A percentile compares a stretch with the other conserved stretches of the same genome.
phyloP scores from a whole-genome alignment of 2,329 filamentous ascomycete species.

The Aureobasidium vineae region DNA sequence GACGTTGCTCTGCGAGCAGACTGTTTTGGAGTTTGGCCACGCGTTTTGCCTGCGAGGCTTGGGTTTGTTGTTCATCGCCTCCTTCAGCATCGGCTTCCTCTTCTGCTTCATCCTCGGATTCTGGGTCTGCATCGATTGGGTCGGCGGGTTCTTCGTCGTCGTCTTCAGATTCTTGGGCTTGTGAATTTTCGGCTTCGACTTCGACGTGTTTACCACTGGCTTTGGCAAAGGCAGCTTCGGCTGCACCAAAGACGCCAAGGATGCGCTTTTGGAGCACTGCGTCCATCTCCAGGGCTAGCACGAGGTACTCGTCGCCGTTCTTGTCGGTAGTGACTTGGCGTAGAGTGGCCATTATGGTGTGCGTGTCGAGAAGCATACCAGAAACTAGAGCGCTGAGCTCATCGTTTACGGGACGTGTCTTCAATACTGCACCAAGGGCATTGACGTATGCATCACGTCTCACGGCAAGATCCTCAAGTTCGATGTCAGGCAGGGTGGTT shows the following conservation, averaged over 20 bases:
- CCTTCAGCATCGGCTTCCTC: slow-evolving; percentile 35
- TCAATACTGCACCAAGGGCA: slow-evolving; percentile 52
- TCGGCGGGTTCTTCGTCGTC: slow-evolving; percentile 71
- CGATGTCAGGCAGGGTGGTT: slow-evolving; percentile 51
- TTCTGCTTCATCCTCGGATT: slow-evolving; percentile 51
- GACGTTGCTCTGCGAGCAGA: slow-evolving; percentile 75
- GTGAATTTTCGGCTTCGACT: slow-evolving; percentile 34
- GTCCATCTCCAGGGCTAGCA: slow-evolving; percentile 68
- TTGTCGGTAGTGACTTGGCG: slow-evolving; percentile 38
- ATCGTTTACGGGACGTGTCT: slow-evolving; percentile 53
- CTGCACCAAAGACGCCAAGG: slow-evolving; percentile 71
- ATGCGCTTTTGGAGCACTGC: slow-evolving; percentile 63
- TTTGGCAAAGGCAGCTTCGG: slow-evolving; percentile 76
- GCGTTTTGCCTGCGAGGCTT: slow-evolving; percentile 56
- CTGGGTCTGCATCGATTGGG: slow-evolving; percentile 61
- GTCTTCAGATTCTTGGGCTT: slow-evolving; percentile 42
- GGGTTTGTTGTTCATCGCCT: slow-evolving; percentile 40
- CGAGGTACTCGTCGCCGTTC: slow-evolving; percentile 52
- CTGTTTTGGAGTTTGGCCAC: slow-evolving; percentile 55
- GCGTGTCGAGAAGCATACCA: slow-evolving; percentile 75
- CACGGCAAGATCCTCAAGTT: slow-evolving; percentile 57
- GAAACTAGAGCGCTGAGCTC: slow-evolving; percentile 73
- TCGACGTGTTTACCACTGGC: slow-evolving; percentile 49
- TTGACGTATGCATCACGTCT: slow-evolving; percentile 54
- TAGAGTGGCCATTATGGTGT: slow-evolving; percentile 74